Percentiles rank a stretch among this genome's conserved stretches.
Conservation (phyloP, 768 basidiomycete species). For the Amanita jacksonii region DNA sequence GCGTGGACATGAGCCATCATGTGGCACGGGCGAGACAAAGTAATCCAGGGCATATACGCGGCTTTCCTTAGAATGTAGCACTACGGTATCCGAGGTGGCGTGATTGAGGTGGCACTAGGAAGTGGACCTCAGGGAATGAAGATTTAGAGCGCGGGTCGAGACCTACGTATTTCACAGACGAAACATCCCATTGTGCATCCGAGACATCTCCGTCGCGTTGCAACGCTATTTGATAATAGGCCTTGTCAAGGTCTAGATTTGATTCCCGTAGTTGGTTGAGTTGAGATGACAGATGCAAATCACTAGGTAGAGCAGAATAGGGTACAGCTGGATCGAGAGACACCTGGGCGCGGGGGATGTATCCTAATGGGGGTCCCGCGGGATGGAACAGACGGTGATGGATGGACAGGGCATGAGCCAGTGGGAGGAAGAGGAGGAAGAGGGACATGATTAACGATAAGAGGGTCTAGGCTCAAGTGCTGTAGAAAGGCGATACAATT, state of each 20-base stretch:
- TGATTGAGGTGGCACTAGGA: constrained; percentile 58
- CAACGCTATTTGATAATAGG: constrained; percentile 69
- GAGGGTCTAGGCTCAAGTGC: too few species aligned
- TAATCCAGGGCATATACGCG: constrained; percentile 55
- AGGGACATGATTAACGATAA: constrained; percentile 6
- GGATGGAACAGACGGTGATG: constrained; percentile 48
- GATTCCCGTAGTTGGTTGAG: constrained; percentile 25
- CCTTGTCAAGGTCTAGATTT: constrained; percentile 25
- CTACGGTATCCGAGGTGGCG: constrained; percentile 43
- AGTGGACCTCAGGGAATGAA: constrained; percentile 6
- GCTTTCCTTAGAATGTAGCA: constrained; percentile 39
- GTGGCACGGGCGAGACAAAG: constrained; percentile 59
- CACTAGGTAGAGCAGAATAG: constrained; percentile 28
- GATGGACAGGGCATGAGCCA: constrained; percentile 11
- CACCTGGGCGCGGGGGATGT: constrained; percentile 33
- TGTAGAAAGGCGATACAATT: too few species aligned
- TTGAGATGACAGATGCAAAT: constrained; percentile 35
- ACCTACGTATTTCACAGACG: constrained; percentile 53
- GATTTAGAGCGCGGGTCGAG: constrained; percentile 9
- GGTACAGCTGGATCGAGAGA: constrained; percentile 24
- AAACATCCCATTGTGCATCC: constrained; percentile 43
- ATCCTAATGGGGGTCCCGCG: constrained; percentile 25
- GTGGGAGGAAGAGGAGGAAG: constrained; percentile 12
- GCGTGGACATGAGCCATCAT: constrained; percentile 55
- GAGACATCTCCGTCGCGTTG: constrained; percentile 31